These are phyloP conservation scores for Hordeum marinum DNA, from an alignment of 176 grass and related monocot species.

Conservation along the genomic window DNA sequence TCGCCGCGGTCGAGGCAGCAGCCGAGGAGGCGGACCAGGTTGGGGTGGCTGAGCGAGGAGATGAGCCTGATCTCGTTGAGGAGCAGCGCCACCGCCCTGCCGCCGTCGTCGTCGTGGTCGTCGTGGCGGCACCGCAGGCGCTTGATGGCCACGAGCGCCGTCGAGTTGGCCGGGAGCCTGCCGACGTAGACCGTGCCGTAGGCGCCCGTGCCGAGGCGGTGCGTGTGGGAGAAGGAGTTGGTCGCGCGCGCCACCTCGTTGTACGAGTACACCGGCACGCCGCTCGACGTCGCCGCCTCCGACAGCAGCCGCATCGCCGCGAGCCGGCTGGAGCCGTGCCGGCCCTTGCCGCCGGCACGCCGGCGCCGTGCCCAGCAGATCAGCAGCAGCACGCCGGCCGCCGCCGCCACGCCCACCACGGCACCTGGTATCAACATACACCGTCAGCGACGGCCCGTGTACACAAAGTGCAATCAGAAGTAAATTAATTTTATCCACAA, in stretches of 20 bases:
- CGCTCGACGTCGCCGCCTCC: constrained; percentile 48
- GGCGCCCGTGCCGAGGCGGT: constrained; percentile 73
- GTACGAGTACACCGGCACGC: constrained; percentile 71
- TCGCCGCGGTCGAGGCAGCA: constrained; percentile 87
- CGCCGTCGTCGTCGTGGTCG: constrained; percentile 9
- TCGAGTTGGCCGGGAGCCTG: constrained; percentile 32
- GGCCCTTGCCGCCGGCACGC: not conserved
- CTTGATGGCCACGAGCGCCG: constrained; percentile 76
- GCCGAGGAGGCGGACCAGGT: constrained; percentile 80
- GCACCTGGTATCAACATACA: constrained; percentile 30
- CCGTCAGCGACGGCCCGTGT: not conserved
- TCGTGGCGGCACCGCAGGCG: constrained; percentile 46
- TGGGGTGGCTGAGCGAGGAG: constrained; percentile 76
- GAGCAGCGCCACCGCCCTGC: constrained; percentile 5
- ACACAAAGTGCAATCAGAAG: not conserved
- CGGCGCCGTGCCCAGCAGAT: constrained; percentile 24
- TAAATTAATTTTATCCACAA: too few relatives aligned
- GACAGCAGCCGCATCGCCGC: constrained; percentile 44
- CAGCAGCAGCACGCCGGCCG: constrained; percentile 6
- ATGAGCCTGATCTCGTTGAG: constrained; percentile 88
- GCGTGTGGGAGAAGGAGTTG: constrained; percentile 60
- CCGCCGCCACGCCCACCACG: not conserved
- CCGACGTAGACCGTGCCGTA: constrained; percentile 93
- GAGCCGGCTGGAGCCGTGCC: constrained; percentile 3
- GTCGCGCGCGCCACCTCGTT: constrained; percentile 65